Base-by-base conservation (phyloP, 495 filamentous ascomycete species). In the Penicillium atrosanguineum region DNA sequence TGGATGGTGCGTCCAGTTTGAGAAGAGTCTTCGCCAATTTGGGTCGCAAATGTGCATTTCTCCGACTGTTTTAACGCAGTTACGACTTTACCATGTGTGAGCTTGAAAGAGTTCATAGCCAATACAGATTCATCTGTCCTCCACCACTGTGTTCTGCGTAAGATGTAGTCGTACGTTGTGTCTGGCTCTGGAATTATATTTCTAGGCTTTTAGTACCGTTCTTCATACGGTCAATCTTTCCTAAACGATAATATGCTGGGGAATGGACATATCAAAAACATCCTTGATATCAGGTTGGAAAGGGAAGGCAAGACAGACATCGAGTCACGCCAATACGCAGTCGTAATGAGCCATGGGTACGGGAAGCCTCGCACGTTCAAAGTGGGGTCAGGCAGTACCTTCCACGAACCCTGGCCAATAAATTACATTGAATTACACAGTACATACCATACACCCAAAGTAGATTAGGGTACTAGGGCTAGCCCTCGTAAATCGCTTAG, bases 401-500 rank as follows among this genome's bases (percentile, higher is more conserved):
- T 26, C 23, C 7, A 49, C 39, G 37, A 16, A 40, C 20, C 20
- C 16, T 38, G 16, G 29, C 6, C 43, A 23, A 50, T 59, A 53
- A 46, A 36, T 26, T 53, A 60, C 60, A 7, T 21, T 38, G 11
- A 21, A 21, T 46, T 16, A 19, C n/a, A 12, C 21, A 36, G 20
- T 44, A 44, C 34, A n/a, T 28, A 28, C 28, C 1, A 15, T 7
- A 16, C 25, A 7, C 67, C 65, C 21, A 52, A 71, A 64, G 5
- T 0, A 52, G 68, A 38, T 45, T 75, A 74, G 69, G 48, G 66
- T 31, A 23, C 59, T 76, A 76, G 74, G 74, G 72, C 56, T 73
- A 61, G 56, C 69, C 71, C 72, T 73, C 19, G 68, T 61, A 52
- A 60, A 67, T 77, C 72, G 69, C 72, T 76, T 77, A 77, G 70